Percentiles rank a stretch among this genome's conserved stretches.
phyloP scores from a whole-genome alignment of 176 grass and related monocot species.

The Lolium perenne region DNA sequence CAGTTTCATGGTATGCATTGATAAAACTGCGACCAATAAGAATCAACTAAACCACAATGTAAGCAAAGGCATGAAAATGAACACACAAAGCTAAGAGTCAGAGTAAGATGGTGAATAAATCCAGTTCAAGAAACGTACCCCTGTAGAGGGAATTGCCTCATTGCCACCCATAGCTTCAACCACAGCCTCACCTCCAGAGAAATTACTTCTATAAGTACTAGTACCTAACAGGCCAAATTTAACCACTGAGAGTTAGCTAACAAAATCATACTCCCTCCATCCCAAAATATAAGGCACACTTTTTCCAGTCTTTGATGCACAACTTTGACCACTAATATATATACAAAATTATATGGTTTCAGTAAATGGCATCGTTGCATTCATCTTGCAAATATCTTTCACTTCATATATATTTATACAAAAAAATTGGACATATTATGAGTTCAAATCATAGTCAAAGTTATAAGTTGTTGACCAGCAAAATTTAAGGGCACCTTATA shows the following conservation, averaged over 20 bases:
- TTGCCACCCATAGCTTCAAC: conserved; percentile 40
- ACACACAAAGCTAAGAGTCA: background rate
- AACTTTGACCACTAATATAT: too few species aligned
- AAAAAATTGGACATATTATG: too few species aligned
- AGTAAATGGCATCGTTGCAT: too few species aligned
- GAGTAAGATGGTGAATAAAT: background rate
- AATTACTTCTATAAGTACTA: conserved; percentile 36
- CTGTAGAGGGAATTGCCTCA: conserved; percentile 40
- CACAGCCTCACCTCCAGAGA: conserved; percentile 33
- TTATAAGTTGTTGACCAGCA: too few species aligned
- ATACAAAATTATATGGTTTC: too few species aligned
- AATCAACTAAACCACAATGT: background rate
- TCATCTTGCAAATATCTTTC: too few species aligned
- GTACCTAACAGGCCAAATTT: conserved; percentile 38
- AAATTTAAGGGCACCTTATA: too few species aligned
- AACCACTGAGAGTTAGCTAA: conserved; percentile 34
- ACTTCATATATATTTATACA: too few species aligned
- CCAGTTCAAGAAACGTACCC: conserved; percentile 45
- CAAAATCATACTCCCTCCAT: background rate
- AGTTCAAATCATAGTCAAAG: too few species aligned
- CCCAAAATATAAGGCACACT: too few species aligned
- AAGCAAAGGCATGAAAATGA: conserved; percentile 15
- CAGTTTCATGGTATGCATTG: conserved; percentile 13
- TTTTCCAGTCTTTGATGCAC: too few species aligned
- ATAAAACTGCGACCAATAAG: conserved; percentile 16